Conservation (phyloP, 352 stramenopile species). For the Globisporangium acanthophoron region DNA sequence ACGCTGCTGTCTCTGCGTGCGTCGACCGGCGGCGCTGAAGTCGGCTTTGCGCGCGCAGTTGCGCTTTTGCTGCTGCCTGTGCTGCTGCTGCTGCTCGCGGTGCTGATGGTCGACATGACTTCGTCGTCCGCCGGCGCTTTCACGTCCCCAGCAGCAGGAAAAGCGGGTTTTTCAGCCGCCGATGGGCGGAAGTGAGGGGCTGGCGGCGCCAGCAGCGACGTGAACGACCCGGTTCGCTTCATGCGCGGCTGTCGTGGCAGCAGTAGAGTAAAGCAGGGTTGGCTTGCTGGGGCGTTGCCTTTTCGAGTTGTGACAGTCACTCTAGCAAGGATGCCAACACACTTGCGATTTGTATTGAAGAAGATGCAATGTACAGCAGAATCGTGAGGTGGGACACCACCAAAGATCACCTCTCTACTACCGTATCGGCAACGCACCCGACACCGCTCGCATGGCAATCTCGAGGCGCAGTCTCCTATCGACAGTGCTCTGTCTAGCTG, state of each 20-base stretch:
- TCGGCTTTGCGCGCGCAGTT: background rate
- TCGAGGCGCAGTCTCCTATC: too few species aligned
- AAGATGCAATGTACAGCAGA: too few species aligned
- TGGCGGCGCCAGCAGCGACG: slow-evolving; percentile 11
- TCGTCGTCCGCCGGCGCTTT: background rate
- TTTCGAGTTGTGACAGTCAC: too few species aligned
- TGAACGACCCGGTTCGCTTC: slow-evolving; percentile 9
- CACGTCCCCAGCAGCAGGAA: background rate
- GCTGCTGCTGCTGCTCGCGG: background rate
- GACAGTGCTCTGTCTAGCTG: too few species aligned
- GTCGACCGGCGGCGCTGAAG: background rate
- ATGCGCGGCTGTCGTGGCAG: background rate
- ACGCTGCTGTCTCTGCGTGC: slow-evolving; percentile 61
- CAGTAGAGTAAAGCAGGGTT: too few species aligned
- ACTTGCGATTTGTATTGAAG: too few species aligned
- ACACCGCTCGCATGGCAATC: too few species aligned
- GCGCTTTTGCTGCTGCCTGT: background rate
- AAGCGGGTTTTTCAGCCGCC: slow-evolving; percentile 1
- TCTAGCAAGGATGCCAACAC: too few species aligned
- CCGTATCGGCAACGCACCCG: too few species aligned
- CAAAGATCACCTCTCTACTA: too few species aligned
- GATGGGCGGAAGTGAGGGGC: slow-evolving; percentile 2
- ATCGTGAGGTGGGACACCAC: too few species aligned
- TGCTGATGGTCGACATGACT: background rate
- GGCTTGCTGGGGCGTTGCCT: too few species aligned